Evolutionary conservation across 2,329 filamentous ascomycete species (phyloP).

Genomic region (Pseudocercospora macadamiae): DNA sequence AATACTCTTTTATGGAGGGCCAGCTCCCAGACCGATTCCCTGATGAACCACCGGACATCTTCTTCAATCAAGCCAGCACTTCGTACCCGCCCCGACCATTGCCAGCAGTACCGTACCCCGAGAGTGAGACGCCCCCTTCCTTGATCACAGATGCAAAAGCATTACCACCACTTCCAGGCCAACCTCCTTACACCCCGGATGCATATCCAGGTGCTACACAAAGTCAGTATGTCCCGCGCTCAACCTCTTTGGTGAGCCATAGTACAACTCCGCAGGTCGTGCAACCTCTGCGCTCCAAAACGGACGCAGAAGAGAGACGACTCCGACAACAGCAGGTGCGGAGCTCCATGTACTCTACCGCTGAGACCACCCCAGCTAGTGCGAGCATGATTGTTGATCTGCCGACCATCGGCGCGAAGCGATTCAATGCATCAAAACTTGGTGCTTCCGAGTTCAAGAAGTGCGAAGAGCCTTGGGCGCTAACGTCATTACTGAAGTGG

Average conservation of each 20-base stretch:
- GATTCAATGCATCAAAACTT: constrained; percentile 84
- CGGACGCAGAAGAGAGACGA: constrained; percentile 77
- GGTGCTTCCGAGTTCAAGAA: constrained; percentile 78
- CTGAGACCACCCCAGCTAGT: constrained; percentile 44
- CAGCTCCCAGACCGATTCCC: constrained; percentile 41
- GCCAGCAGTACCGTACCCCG: constrained; percentile 65
- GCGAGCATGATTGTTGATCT: constrained; percentile 33
- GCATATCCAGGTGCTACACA: constrained; percentile 31
- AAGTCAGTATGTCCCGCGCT: constrained; percentile 62
- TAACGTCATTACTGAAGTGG: constrained; percentile 87
- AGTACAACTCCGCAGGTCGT: constrained; percentile 77
- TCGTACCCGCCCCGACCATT: constrained; percentile 57
- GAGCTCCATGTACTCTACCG: constrained; percentile 43
- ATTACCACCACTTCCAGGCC: constrained; percentile 23
- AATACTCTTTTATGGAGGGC: constrained; percentile 57
- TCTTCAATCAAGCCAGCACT: constrained; percentile 83
- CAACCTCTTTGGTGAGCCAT: constrained; percentile 81
- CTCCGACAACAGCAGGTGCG: constrained; percentile 50
- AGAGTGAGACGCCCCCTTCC: constrained; percentile 41
- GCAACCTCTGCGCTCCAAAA: constrained; percentile 87
- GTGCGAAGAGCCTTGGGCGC: constrained; percentile 88
- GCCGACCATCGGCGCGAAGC: constrained; percentile 50
- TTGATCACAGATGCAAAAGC: constrained; percentile 23
- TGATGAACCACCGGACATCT: constrained; percentile 79
- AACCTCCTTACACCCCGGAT: constrained; percentile 31